Conservation (phyloP, 1,139 yeast species). For the Pichia sorboxylosa region DNA sequence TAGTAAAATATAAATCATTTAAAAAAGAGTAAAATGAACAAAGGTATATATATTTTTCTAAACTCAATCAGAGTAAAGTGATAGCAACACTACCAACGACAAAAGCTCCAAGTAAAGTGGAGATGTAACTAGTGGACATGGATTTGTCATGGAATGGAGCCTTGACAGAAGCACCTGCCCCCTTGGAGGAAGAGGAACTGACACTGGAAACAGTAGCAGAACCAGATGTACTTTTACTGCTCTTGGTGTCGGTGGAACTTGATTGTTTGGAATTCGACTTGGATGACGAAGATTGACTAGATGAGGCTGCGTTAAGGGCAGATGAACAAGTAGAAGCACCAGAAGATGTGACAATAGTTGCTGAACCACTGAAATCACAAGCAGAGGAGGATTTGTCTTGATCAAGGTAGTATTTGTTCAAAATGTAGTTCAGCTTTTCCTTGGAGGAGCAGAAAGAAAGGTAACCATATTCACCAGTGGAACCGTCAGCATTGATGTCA, state of each 20-base stretch:
- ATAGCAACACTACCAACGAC: slow-evolving; percentile 7
- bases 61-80: slow-evolving; percentile 5
- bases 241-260: slow-evolving; percentile 18
- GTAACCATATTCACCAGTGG: slow-evolving; percentile 51
- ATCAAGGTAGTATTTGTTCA: slow-evolving; percentile 52
- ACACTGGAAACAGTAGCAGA: slow-evolving; percentile 22
- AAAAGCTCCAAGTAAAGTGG: slow-evolving; percentile 7
- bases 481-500: slow-evolving; percentile 52
- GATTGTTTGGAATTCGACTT: neutral
- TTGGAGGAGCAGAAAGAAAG: slow-evolving; percentile 53
- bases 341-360: slow-evolving; percentile 26
- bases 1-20: no score
- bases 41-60: neutral
- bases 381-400: slow-evolving; percentile 36
- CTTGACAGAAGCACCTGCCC: slow-evolving; percentile 12
- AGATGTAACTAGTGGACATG: slow-evolving; percentile 6
- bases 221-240: slow-evolving; percentile 16
- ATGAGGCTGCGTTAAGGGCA: slow-evolving; percentile 31
- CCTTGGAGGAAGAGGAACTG: slow-evolving; percentile 12
- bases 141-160: slow-evolving; percentile 10
- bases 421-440: slow-evolving; percentile 50
- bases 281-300: slow-evolving; percentile 4
- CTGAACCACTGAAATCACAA: slow-evolving; percentile 62
- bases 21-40: no score
- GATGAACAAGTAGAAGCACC: slow-evolving; percentile 28